Base-by-base conservation (phyloP, 2,329 filamentous ascomycete genomes). In the Alternaria rosae region DNA sequence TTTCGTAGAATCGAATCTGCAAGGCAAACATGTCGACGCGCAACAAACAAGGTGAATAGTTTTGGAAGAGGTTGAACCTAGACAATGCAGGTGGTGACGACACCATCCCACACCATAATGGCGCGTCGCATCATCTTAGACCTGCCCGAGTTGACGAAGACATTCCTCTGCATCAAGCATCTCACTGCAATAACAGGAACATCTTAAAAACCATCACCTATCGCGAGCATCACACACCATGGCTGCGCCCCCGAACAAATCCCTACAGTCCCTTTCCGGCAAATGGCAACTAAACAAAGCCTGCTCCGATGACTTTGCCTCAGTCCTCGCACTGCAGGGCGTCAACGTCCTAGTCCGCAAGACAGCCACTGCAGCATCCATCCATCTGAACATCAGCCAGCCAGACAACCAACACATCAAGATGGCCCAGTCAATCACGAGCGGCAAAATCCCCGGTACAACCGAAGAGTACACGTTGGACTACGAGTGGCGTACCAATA, bases 321-420 rank as follows among this genome's bases (percentile, higher is more conserved):
- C 48, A 30, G 56, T 67, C 23, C 55, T 67, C 38, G 65, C 56
- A 5, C 45, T 67, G 3, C 65, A 69, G n/a, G 65, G 67, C 25
- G 59, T 67, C 6, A 62, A 58, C 23, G 4, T 54, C 6, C 50
- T 67, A 8, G 47, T 67, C 42, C 54, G 65, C 38, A 64, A 64
- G 48, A 59, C 60, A 3, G 62, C 62, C 32, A 64, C 55, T 3
- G 56, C 56, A 32, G 65, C 65, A 12, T 65, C 64, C 7, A 43
- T 69, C 26, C 65, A 69, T 38, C 32, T 66, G n/a, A 64, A 41
- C 5, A 69, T 67, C 44, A 61, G 48, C n/a, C 65, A 66, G 26
- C 51, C 62, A 32, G 47, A 64, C 35, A 1, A 55, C 26, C 38
- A 59, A 44, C 54, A 67, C 17, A 62, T 69, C 41, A 55, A 55